Evolutionary conservation across 2,329 filamentous ascomycete species (phyloP).

Genomic region (Esteya vermicola): DNA sequence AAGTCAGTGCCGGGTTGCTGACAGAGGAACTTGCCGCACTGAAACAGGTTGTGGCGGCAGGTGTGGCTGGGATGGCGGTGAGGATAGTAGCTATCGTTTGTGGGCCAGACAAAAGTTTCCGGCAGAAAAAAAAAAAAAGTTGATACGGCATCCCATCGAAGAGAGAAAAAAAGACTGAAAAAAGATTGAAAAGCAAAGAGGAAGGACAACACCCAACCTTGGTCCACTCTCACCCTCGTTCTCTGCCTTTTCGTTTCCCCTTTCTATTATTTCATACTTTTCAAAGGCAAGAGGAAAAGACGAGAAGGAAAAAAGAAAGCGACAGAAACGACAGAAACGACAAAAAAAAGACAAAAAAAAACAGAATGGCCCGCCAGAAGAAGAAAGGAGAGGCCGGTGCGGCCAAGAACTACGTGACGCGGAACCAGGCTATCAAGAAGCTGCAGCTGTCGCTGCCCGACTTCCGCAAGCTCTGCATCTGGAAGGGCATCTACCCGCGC

Average conservation of each 20-base stretch:
- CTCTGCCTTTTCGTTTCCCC: no score
- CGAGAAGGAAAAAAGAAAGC: neutral
- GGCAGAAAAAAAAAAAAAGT: conserved; percentile 3
- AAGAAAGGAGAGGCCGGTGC: conserved; percentile 86
- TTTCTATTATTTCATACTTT: no score
- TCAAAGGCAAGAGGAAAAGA: no score
- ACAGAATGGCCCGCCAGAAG: conserved; percentile 60
- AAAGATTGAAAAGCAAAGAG: no score
- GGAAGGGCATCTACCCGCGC: conserved; percentile 97
- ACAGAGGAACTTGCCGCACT: no score
- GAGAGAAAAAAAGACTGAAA: neutral
- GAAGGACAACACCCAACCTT: no score
- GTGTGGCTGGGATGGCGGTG: conserved; percentile 1
- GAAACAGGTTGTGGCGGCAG: neutral
- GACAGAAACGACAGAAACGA: neutral
- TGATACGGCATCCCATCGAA: no score
- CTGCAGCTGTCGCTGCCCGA: conserved; percentile 94
- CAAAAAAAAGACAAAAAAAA: conserved; percentile 6
- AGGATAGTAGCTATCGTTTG: neutral
- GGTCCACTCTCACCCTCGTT: no score
- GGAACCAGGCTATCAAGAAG: conserved; percentile 94
- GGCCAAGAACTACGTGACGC: conserved; percentile 96
- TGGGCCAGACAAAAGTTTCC: conserved; percentile 1
- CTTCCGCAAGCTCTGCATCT: conserved; percentile 96
- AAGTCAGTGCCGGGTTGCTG: no score